These are phyloP conservation scores for Fusarium nurragi DNA, from an alignment of 2,329 filamentous ascomycete species.

Conservation along the genomic window DNA sequence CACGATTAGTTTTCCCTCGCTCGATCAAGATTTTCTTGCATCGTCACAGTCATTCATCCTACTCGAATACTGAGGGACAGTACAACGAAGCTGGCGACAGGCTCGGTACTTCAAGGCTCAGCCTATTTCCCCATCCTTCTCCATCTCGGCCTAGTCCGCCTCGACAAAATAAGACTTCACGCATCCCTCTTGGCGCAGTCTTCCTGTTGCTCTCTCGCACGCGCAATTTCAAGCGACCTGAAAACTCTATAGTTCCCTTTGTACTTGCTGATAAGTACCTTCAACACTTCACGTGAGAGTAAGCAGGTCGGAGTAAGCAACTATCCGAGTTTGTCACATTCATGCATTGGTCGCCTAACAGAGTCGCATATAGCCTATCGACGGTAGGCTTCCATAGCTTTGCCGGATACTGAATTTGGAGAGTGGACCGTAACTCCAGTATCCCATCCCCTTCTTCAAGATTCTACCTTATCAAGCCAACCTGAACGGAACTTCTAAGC, in stretches of 20 bases:
- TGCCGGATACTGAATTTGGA: constrained; percentile 12
- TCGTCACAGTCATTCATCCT: background rate
- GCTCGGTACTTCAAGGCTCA: constrained; percentile 28
- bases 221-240: constrained; percentile 17
- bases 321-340: constrained; percentile 19
- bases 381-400: constrained; percentile 1
- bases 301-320: constrained; percentile 40
- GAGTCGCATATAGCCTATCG: constrained; percentile 7
- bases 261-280: constrained; percentile 1
- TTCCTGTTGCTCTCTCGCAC: constrained; percentile 10
- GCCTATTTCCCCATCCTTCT: constrained; percentile 16
- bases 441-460: constrained; percentile 3
- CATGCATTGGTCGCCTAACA: constrained; percentile 15
- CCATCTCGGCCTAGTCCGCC: constrained; percentile 13
- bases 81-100: constrained; percentile 32
- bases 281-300: constrained; percentile 29
- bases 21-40: constrained; percentile 13
- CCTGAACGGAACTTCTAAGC: constrained; percentile 7
- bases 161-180: constrained; percentile 20
- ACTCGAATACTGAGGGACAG: constrained; percentile 4
- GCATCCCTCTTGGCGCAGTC: constrained; percentile 11
- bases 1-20: background rate
- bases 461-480: constrained; percentile 21
- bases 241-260: constrained; percentile 18
- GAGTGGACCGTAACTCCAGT: constrained; percentile 12